Percentiles rank a stretch among this genome's conserved stretches.
phyloP scores from a whole-genome alignment of 177 flowering plant species.

The Tripterygium wilfordii region DNA sequence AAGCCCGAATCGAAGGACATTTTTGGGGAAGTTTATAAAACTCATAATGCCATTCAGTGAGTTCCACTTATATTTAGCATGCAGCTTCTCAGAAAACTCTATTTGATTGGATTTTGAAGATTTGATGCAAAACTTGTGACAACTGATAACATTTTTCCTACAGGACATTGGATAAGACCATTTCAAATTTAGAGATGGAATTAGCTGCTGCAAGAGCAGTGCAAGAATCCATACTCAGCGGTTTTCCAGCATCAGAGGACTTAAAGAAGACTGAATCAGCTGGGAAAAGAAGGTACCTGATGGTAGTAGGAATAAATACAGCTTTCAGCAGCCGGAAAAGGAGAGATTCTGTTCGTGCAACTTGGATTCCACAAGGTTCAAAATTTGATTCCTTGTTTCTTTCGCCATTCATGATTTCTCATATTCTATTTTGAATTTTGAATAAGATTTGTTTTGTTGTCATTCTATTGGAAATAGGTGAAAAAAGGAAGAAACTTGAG shows the following conservation, averaged over 20 bases:
- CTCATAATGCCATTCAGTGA: constrained; percentile 53
- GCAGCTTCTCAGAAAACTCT: too few species aligned
- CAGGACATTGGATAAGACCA: constrained; percentile 62
- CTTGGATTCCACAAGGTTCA: constrained; percentile 74
- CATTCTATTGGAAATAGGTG: constrained; percentile 38
- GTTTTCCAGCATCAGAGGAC: constrained; percentile 44
- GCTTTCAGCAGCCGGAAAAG: constrained; percentile 74
- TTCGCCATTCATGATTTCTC: background rate
- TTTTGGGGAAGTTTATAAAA: constrained; percentile 42
- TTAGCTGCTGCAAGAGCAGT: constrained; percentile 61
- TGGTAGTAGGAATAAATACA: constrained; percentile 66
- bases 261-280: constrained; percentile 21
- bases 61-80: constrained; percentile 9
- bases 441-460: background rate
- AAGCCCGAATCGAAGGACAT: constrained; percentile 34
- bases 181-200: constrained; percentile 65
- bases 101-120: background rate
- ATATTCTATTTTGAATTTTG: background rate
- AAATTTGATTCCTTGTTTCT: background rate
- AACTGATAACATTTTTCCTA: too few species aligned
- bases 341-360: constrained; percentile 70
- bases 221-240: constrained; percentile 44
- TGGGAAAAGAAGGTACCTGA: constrained; percentile 39
- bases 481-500: constrained; percentile 50
- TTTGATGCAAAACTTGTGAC: background rate